Evolutionary conservation across 1,284 basidiomycete species (phyloP).

Genomic region (Puccinia triticina): DNA sequence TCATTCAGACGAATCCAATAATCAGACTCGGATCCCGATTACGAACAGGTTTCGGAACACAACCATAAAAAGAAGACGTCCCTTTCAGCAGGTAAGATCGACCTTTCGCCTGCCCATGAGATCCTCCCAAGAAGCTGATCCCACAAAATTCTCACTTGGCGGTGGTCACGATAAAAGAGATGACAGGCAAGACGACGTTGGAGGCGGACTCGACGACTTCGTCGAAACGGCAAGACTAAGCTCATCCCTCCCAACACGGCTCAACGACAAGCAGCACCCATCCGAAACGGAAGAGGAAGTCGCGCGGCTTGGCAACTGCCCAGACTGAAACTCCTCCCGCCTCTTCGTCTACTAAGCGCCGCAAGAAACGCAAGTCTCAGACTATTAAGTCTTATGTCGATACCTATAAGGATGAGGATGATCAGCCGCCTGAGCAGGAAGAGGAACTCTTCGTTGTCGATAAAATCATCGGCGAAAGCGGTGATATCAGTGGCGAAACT

Average conservation of each 20-base stretch:
- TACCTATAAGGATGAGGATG: background rate
- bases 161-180: background rate
- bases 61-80: background rate
- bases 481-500: constrained; percentile 23
- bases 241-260: background rate
- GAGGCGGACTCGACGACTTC: background rate
- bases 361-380: constrained; percentile 29
- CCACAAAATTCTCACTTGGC: no score
- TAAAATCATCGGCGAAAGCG: constrained; percentile 41
- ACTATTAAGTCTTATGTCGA: background rate
- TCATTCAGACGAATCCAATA: constrained; percentile 4
- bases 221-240: background rate
- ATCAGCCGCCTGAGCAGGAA: background rate
- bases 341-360: background rate
- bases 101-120: no score
- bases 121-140: background rate
- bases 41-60: background rate
- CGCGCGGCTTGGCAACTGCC: background rate
- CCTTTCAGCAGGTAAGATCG: background rate
- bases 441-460: constrained; percentile 39
- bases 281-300: background rate
- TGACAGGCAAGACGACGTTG: background rate
- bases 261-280: background rate
- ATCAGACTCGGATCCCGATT: constrained; percentile 16
- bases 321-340: background rate